phyloP scores from a whole-genome alignment of 257 asterid genomes.

The Solanum lycopersicoides region DNA sequence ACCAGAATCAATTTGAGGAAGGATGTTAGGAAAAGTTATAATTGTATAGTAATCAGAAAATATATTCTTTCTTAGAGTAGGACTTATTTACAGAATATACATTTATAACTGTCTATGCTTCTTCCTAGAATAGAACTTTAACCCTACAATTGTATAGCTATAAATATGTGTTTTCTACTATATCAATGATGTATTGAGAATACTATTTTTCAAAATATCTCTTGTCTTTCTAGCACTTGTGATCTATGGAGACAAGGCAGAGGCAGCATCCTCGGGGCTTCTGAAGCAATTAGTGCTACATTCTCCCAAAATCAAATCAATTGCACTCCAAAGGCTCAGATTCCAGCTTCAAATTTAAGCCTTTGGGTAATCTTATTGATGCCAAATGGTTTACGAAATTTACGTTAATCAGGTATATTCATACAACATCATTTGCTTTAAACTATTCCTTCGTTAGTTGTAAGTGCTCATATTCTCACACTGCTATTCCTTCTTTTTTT shows the following conservation, averaged over 20 bases:
- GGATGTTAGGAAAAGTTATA: no score
- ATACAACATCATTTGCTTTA: neutral
- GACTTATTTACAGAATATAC: no score
- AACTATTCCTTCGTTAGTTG: neutral
- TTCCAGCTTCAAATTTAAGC: conserved; percentile 36
- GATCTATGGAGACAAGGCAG: conserved; percentile 35
- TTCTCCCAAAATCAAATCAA: conserved; percentile 39
- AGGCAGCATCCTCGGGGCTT: conserved; percentile 55
- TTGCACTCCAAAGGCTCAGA: conserved; percentile 50
- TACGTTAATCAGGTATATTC: conserved; percentile 50
- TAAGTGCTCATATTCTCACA: neutral
- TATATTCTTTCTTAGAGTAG: no score
- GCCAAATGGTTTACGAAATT: conserved; percentile 72
- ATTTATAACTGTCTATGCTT: no score
- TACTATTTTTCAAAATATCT: no score
- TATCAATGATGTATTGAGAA: no score
- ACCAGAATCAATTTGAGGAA: no score
- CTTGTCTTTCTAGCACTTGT: conserved; percentile 2
- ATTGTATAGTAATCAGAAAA: no score
- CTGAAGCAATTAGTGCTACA: conserved; percentile 66
- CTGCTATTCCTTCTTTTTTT: neutral
- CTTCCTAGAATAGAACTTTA: no score
- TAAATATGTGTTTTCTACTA: no score
- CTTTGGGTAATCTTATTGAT: conserved; percentile 32
- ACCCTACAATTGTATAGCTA: no score